phyloP scores from a whole-genome alignment of 2,329 filamentous ascomycete species.

The Stemphylium beticola region DNA sequence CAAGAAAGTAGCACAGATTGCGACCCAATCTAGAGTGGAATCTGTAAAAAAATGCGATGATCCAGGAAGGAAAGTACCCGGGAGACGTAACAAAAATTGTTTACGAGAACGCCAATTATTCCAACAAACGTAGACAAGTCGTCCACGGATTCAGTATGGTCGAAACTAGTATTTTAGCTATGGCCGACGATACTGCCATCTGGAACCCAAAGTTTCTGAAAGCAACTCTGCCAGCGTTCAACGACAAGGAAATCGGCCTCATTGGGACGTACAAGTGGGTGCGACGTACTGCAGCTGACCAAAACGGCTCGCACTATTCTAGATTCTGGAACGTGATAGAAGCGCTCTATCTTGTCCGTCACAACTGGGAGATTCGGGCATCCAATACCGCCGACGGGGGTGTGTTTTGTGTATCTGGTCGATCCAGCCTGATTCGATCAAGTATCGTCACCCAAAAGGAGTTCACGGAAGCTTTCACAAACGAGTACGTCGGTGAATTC shows the following conservation, averaged over 20 bases:
- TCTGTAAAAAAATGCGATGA: too few species aligned
- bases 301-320: neutral
- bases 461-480: constrained; percentile 17
- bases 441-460: constrained; percentile 25
- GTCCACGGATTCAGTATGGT: constrained; percentile 19
- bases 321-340: constrained; percentile 34
- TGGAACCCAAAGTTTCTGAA: constrained; percentile 25
- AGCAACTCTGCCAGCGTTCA: constrained; percentile 26
- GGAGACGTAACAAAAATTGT: constrained; percentile 5
- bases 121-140: too few species aligned
- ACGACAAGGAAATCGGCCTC: constrained; percentile 25
- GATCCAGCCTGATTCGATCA: constrained; percentile 34
- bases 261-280: constrained; percentile 36
- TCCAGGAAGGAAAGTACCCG: too few species aligned
- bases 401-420: constrained; percentile 42
- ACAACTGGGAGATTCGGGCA: constrained; percentile 43
- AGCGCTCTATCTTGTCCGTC: constrained; percentile 38
- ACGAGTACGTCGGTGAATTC: constrained; percentile 14
- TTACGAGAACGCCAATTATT: too few species aligned
- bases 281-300: constrained; percentile 4
- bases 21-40: too few species aligned
- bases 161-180: constrained; percentile 16
- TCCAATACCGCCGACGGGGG: constrained; percentile 42
- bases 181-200: constrained; percentile 29
- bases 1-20: too few species aligned